Base-by-base conservation (phyloP, 2,329 filamentous ascomycete species). In the Ceratocystis smalleyi region DNA sequence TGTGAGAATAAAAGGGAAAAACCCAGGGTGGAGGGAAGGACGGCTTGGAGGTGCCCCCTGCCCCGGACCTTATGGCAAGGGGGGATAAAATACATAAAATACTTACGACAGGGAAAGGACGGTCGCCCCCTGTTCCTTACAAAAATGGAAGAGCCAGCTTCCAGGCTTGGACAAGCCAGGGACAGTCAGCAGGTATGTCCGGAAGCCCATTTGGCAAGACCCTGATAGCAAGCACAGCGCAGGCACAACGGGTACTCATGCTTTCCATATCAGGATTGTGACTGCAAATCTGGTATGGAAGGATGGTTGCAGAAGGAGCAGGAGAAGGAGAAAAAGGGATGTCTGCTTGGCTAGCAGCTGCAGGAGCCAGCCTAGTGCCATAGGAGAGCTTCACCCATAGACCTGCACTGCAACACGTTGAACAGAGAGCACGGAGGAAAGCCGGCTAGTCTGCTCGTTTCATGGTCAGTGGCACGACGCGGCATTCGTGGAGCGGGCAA, bases 1-100 rank as follows among this genome's bases (percentile, higher is more conserved):
- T 30, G 17, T 55, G 24, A 17, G 51, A 32, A 22, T n/a, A 32
- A 55, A 30, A 30, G 51, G 51, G 24, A 55, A n/a, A 17, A 55
- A 32, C 32, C n/a, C 27, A 55, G 19, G 19, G 12, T 55, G 51
- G 51, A 55, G 51, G 27, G 51, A 55, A 55, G 51, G 27, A 55
- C 51, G 51, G 51, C n/a, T 54, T 54, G 49, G 22, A 54, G 22
- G n/a, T 51, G 5, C 19, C 47, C 47, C 47, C 47, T 32, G 51
- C 2, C 27, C 27, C 5, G 24, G 54, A 24, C 47, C 19, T 15
- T 51, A 32, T 35, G 54, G 32, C 54, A 35, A 57, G 54, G 54
- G 54, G 51, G n/a, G 54, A 35, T 57, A 57, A 57, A 57, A 57
- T 57, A 57, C 22, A 35, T 57, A 22, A 57, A 57, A 35, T n/a